Evolutionary conservation across 192 early-diverging fungal species (phyloP), one percentile per base, ranked within the genome.

Genomic region (Haplosporangium gracile): DNA sequence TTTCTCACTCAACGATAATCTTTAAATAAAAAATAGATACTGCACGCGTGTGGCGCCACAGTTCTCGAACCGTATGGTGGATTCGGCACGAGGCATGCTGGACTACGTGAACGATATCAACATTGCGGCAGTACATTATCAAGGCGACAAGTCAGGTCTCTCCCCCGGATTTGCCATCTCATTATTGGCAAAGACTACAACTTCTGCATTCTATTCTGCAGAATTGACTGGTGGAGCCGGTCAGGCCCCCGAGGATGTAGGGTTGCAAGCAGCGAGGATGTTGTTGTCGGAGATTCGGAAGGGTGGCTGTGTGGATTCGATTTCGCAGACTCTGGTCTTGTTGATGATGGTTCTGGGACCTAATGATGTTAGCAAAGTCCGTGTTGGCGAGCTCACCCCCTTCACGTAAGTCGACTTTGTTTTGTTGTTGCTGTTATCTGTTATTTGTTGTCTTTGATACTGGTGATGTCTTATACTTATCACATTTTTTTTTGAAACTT

Each of bases 21-120:
- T 51, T 18, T 5, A 5, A 43, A 43, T 10, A 43, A 43, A n/a
- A 40, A 63, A 38, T 71, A 88, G 86, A 63, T 93, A 83, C 78
- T 92, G 94, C 16, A 97, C 97, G 4, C 92, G 98, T 5, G 97
- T 99, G 26, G 96, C 96, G 18, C 98, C 98, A 40, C 96, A 97
- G 81, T 96, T 96, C 79, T 95, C 98, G 38, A 99, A 99, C 90
- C 95, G 98, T 42, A 92, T 98, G 75, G 95, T 96, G 5, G 96
- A 98, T 80, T 90, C 97, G 7, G 96, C 97, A 32, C 90, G 98
- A 63, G 89, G 93, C 7, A 90, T 97, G 80, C 89, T 99, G 72
- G 98, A 98, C 72, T 99, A 95, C 88, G 98, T 99, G 78, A 97
- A 97, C 8, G 98, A 99, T 85, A 96, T 99, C 45, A 98, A 98